phyloP scores from a whole-genome alignment of 2,329 filamentous ascomycete genomes.

The Xylariaceae sp. region DNA sequence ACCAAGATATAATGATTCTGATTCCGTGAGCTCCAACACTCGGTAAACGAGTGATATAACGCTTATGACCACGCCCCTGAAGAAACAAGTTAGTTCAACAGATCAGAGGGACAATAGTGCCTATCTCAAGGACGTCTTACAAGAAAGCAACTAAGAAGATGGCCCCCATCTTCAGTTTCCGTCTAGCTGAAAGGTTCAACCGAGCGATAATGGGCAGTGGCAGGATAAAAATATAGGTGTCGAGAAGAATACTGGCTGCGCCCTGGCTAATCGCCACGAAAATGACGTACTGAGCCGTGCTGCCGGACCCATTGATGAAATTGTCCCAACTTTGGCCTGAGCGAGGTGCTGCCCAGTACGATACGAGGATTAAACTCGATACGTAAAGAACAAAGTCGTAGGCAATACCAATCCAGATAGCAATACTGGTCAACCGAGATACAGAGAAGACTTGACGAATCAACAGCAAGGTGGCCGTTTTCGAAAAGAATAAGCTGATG shows the following conservation, averaged over 20 bases:
- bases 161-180: conserved; percentile 17
- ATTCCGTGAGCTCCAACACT: conserved; percentile 6
- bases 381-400: conserved; percentile 10
- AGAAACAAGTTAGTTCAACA: conserved; percentile 1
- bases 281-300: neutral
- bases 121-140: conserved; percentile 7
- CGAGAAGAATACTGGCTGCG: conserved; percentile 4
- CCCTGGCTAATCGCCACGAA: conserved; percentile 8
- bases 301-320: neutral
- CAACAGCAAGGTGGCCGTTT: conserved; percentile 23
- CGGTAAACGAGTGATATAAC: conserved; percentile 14
- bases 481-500: conserved; percentile 23
- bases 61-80: conserved; percentile 12
- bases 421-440: conserved; percentile 8
- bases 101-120: neutral
- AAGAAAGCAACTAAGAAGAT: conserved; percentile 20
- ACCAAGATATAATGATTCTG: conserved; percentile 2
- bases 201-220: conserved; percentile 16
- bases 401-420: conserved; percentile 25
- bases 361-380: conserved; percentile 4
- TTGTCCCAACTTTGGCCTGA: conserved; percentile 17
- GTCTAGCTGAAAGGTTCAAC: conserved; percentile 13
- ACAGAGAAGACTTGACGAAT: conserved; percentile 20
- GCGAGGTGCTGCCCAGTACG: conserved; percentile 16
- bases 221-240: conserved; percentile 24